phyloP scores from a whole-genome alignment of 2,329 filamentous ascomycete genomes.

The Verticillium isaacii region DNA sequence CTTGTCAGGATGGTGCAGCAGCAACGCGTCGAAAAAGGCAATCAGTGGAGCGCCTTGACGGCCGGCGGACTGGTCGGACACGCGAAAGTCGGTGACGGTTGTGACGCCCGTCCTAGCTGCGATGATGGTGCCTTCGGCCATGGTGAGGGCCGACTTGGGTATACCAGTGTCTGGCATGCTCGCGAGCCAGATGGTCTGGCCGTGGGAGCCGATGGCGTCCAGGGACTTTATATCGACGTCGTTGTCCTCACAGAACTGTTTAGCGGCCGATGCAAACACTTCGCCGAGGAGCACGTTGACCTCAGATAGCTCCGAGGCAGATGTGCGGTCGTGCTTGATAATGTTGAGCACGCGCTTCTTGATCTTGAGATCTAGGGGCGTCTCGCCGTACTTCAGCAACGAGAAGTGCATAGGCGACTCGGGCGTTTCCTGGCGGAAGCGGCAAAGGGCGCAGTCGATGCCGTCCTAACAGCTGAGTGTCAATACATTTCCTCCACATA shows the following conservation, averaged over 20 bases:
- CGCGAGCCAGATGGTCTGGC: conserved; percentile 47
- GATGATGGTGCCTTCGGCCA: conserved; percentile 53
- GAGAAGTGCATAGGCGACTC: conserved; percentile 49
- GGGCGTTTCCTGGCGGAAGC: conserved; percentile 48
- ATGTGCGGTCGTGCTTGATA: conserved; percentile 48
- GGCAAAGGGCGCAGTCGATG: conserved; percentile 55
- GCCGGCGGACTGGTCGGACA: conserved; percentile 51
- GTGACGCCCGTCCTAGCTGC: conserved; percentile 52
- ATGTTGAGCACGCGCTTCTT: conserved; percentile 54
- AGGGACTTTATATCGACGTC: conserved; percentile 37
- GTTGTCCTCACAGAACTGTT: conserved; percentile 41
- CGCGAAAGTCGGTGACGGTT: conserved; percentile 52
- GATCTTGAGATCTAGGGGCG: conserved; percentile 46
- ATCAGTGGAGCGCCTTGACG: conserved; percentile 51
- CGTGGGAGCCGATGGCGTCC: conserved; percentile 49
- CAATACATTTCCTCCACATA: conserved; percentile 17
- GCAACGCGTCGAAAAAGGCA: conserved; percentile 51
- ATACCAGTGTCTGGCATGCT: conserved; percentile 45
- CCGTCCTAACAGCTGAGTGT: conserved; percentile 45
- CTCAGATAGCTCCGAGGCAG: conserved; percentile 48
- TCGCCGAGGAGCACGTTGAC: conserved; percentile 54
- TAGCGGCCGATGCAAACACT: conserved; percentile 47
- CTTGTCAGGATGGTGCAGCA: conserved; percentile 52
- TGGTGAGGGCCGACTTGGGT: conserved; percentile 43
- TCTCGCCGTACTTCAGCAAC: conserved; percentile 51